Conservation (phyloP, 2,329 filamentous ascomycete genomes). For the Aureobasidium uvarum region DNA sequence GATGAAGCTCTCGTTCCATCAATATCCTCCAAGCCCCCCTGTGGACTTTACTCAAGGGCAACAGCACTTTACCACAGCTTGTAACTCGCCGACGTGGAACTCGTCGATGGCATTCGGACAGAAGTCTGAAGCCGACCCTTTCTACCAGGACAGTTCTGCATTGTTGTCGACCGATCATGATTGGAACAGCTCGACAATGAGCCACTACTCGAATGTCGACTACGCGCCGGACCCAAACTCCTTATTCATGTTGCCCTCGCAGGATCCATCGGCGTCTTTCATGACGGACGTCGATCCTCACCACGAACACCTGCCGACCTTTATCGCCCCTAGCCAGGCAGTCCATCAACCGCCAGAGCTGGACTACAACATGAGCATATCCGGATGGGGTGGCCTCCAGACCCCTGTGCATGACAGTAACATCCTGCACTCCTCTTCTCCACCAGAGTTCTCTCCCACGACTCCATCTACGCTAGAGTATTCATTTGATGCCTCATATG, state of each 20-base stretch:
- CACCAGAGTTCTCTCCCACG: background rate
- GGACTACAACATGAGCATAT: background rate
- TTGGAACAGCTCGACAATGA: constrained; percentile 10
- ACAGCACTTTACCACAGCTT: background rate
- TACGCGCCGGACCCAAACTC: background rate
- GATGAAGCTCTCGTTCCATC: background rate
- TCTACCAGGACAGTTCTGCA: constrained; percentile 14
- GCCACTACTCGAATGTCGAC: background rate
- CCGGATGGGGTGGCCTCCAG: constrained; percentile 1
- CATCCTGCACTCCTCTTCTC: constrained; percentile 10
- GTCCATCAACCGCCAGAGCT: constrained; percentile 1
- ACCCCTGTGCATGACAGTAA: constrained; percentile 10
- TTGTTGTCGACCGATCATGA: constrained; percentile 1
- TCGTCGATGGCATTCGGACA: background rate
- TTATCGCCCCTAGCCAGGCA: constrained; percentile 9
- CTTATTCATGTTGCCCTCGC: background rate
- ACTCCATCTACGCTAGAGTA: background rate
- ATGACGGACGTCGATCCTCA: background rate
- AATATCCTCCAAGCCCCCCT: constrained; percentile 15
- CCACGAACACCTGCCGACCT: background rate
- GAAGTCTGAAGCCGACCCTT: constrained; percentile 1
- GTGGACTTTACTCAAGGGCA: background rate
- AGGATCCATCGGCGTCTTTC: constrained; percentile 1
- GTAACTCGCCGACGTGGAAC: constrained; percentile 1
- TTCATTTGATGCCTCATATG: background rate